These are phyloP conservation scores for Adansonia gregorii DNA, from an alignment of 441 rosid species.

Conservation along the genomic window DNA sequence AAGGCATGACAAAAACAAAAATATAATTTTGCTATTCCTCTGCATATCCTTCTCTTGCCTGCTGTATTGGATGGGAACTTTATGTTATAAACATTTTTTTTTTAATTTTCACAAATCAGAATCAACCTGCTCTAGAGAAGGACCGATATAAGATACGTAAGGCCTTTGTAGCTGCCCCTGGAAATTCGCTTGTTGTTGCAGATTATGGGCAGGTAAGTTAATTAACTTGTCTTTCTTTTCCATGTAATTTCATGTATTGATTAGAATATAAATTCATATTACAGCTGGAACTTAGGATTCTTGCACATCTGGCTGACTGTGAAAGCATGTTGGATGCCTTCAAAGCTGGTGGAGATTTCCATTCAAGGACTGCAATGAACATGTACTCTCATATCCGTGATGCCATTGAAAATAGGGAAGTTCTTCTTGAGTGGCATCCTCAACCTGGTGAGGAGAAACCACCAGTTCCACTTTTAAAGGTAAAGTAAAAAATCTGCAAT, in stretches of 20 bases:
- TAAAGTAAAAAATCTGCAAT: constrained; percentile 31
- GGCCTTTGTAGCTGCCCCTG: constrained; percentile 92
- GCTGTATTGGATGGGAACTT: constrained; percentile 13
- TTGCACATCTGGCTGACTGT: constrained; percentile 95
- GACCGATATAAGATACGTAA: constrained; percentile 97
- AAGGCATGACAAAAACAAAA: constrained; percentile 5
- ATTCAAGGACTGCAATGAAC: constrained; percentile 98
- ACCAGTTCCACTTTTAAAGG: constrained; percentile 94
- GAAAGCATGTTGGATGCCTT: constrained; percentile 97
- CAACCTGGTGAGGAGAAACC: constrained; percentile 93
- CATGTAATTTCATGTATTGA: constrained; percentile 35
- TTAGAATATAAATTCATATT: constrained; percentile 40
- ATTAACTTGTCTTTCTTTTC: constrained; percentile 22
- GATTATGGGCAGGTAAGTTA: constrained; percentile 93
- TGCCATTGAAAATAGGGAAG: constrained; percentile 72
- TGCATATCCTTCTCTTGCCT: neutral
- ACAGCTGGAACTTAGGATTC: constrained; percentile 97
- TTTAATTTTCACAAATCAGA: constrained; percentile 46
- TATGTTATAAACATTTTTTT: constrained; percentile 21
- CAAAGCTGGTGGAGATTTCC: constrained; percentile 97
- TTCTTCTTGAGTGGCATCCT: constrained; percentile 95
- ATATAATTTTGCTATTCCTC: neutral
- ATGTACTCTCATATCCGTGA: constrained; percentile 91
- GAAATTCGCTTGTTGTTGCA: constrained; percentile 93
- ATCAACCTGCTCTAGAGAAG: constrained; percentile 98